Evolutionary conservation across 1,284 basidiomycete species (phyloP).

Genomic region (Athelia sp.): DNA sequence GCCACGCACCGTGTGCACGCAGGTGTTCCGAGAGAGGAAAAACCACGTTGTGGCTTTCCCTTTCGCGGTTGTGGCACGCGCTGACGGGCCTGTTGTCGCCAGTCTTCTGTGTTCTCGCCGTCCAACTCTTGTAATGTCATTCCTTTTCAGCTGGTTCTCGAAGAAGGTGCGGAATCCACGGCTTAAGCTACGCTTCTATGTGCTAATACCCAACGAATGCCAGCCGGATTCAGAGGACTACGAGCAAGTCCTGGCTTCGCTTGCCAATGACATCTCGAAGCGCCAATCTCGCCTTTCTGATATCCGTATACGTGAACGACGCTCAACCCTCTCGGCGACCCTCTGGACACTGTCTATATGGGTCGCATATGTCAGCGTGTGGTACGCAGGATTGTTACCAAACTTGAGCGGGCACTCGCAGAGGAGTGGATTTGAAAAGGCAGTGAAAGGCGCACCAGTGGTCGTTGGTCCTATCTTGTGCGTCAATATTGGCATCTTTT

Average conservation of each 20-base stretch:
- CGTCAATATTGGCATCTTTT: slow-evolving; percentile 23
- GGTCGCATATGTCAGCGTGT: slow-evolving; percentile 75
- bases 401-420: background rate
- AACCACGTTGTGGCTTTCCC: background rate
- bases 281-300: slow-evolving; percentile 82
- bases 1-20: too few relatives aligned
- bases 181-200: background rate
- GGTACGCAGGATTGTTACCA: slow-evolving; percentile 66
- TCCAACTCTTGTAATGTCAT: background rate
- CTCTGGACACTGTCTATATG: slow-evolving; percentile 79
- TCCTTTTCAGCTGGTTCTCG: background rate
- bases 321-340: slow-evolving; percentile 78
- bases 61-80: slow-evolving; percentile 1
- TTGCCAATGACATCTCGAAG: slow-evolving; percentile 66
- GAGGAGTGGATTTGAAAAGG: slow-evolving; percentile 36
- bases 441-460: slow-evolving; percentile 49
- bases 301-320: slow-evolving; percentile 81
- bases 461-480: slow-evolving; percentile 78
- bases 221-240: background rate
- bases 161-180: background rate
- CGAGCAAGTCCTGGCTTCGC: slow-evolving; percentile 8
- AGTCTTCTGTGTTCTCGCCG: background rate
- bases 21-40: too few relatives aligned
- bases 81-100: background rate
- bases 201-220: background rate